These are phyloP conservation scores for Hippophae rhamnoides DNA, from an alignment of 306 rosid species.

Conservation along the genomic window DNA sequence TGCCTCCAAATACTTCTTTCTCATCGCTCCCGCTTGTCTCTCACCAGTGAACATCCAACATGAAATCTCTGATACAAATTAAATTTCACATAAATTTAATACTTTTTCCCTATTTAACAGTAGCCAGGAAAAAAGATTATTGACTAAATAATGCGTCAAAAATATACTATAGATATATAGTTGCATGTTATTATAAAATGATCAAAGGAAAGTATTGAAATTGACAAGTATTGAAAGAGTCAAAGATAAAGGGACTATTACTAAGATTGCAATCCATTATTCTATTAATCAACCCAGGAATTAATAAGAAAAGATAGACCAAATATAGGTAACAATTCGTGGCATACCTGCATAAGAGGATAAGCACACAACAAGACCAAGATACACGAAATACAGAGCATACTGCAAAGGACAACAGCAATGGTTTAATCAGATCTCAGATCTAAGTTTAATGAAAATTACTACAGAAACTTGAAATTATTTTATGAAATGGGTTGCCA, in stretches of 20 bases:
- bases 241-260: constrained; percentile 1
- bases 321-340: background rate
- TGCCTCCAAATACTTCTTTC: constrained; percentile 90
- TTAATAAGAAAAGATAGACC: background rate
- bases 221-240: constrained; percentile 27
- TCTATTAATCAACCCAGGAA: background rate
- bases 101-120: too few species aligned
- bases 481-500: background rate
- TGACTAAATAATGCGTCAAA: too few species aligned
- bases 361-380: constrained; percentile 81
- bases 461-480: background rate
- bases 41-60: constrained; percentile 99
- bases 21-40: constrained; percentile 83
- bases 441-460: constrained; percentile 28
- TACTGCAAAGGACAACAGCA: constrained; percentile 44
- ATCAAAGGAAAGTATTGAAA: constrained; percentile 2
- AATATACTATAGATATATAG: background rate
- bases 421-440: constrained; percentile 29
- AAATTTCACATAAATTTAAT: background rate
- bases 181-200: background rate
- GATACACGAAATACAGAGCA: constrained; percentile 85
- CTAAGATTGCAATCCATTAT: background rate
- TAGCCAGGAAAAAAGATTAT: too few species aligned
- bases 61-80: constrained; percentile 57
- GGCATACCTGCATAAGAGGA: constrained; percentile 87